Percentiles rank a stretch among this genome's conserved stretches.
Evolutionary conservation across 2,329 filamentous ascomycete species (phyloP).

Genomic region (Phoma sp.): DNA sequence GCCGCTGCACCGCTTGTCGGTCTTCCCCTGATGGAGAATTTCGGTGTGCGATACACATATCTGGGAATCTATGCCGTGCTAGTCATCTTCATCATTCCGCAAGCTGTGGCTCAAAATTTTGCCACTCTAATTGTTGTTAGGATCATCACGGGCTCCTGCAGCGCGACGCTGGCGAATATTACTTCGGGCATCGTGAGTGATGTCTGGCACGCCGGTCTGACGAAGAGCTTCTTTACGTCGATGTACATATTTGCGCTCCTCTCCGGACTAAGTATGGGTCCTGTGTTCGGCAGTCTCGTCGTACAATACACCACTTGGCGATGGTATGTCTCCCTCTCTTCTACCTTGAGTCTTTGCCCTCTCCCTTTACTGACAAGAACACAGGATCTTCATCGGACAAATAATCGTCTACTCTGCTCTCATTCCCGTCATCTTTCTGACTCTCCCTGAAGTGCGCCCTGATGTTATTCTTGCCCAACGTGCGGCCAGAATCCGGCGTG

Average conservation of each 20-base stretch:
- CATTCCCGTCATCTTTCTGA: slow-evolving; percentile 49
- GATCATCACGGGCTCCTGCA: slow-evolving; percentile 53
- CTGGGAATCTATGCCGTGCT: slow-evolving; percentile 50
- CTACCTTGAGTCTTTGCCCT: too few relatives aligned
- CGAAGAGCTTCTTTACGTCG: slow-evolving; percentile 51
- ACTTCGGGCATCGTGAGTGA: slow-evolving; percentile 44
- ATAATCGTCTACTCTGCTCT: slow-evolving; percentile 55
- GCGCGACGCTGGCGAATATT: slow-evolving; percentile 52
- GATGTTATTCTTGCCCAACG: slow-evolving; percentile 53
- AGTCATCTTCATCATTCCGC: slow-evolving; percentile 51
- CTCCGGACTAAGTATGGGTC: slow-evolving; percentile 53
- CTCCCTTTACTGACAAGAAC: background rate
- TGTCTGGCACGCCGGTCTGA: slow-evolving; percentile 47
- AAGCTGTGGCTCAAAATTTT: slow-evolving; percentile 53
- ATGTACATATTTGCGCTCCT: slow-evolving; percentile 54
- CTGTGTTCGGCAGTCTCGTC: slow-evolving; percentile 52
- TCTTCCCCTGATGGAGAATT: slow-evolving; percentile 53
- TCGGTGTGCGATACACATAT: slow-evolving; percentile 54
- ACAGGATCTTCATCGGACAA: slow-evolving; percentile 54
- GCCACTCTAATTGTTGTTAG: slow-evolving; percentile 53
- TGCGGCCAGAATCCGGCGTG: slow-evolving; percentile 41
- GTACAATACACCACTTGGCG: slow-evolving; percentile 49
- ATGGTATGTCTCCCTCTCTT: slow-evolving; percentile 40
- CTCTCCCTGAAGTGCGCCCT: slow-evolving; percentile 55
- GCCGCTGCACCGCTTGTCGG: slow-evolving; percentile 50